Evolutionary conservation across 768 basidiomycete genomes (phyloP).

Genomic region (Naganishia kalamii): DNA sequence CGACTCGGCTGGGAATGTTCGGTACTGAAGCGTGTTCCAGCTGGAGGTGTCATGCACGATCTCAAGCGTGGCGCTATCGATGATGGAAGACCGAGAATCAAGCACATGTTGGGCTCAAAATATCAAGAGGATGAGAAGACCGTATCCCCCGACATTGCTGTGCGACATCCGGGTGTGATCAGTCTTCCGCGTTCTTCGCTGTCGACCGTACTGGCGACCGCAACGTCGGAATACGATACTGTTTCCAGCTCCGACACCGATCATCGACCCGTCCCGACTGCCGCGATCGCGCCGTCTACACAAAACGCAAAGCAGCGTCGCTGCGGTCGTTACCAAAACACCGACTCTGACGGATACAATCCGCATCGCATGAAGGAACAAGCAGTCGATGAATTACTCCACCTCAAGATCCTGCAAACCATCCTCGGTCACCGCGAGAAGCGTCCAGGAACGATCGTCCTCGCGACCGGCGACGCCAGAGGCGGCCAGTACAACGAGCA

Average conservation of each 20-base stretch:
- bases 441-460: conserved; percentile 63
- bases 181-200: too few species aligned
- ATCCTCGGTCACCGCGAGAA: conserved; percentile 54
- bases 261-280: not conserved
- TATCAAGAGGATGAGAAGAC: not conserved
- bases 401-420: conserved; percentile 84
- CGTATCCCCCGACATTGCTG: not conserved
- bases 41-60: conserved; percentile 26
- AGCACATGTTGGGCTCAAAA: conserved; percentile 7
- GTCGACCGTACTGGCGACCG: not conserved
- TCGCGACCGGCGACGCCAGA: conserved; percentile 91
- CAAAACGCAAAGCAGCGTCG: too few species aligned
- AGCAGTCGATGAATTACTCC: conserved; percentile 89
- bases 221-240: conserved; percentile 3
- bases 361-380: conserved; percentile 59
- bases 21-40: conserved; percentile 41
- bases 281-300: too few species aligned
- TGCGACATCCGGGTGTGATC: too few species aligned
- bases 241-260: conserved; percentile 17
- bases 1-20: conserved; percentile 42
- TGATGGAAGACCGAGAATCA: conserved; percentile 26
- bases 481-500: conserved; percentile 87
- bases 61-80: conserved; percentile 27
- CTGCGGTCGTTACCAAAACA: not conserved
- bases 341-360: not conserved